A percentile compares a stretch with the other conserved stretches of the same genome.
phyloP scores from a whole-genome alignment of 139 green algal species.

The Tetratostichococcus sp. region DNA sequence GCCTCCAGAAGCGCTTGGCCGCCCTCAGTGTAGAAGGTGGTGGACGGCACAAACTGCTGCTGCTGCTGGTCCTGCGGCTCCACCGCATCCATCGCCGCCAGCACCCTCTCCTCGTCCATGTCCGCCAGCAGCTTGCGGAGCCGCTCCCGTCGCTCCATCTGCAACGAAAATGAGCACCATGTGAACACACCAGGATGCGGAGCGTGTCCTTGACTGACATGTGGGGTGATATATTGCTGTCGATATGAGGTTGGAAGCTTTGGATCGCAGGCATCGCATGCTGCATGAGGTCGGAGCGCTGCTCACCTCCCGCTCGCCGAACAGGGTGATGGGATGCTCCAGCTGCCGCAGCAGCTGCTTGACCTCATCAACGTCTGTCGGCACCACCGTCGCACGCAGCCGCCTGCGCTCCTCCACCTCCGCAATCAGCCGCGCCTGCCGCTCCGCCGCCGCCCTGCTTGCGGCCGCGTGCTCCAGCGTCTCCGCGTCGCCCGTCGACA shows the following conservation, averaged over 20 bases:
- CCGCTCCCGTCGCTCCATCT: slow-evolving; percentile 87
- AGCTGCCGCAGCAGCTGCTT: slow-evolving; percentile 70
- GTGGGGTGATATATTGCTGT: too few relatives aligned
- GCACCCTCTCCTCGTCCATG: slow-evolving; percentile 48
- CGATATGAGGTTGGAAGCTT: too few relatives aligned
- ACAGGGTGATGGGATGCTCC: slow-evolving; percentile 90
- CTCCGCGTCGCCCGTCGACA: slow-evolving; percentile 26
- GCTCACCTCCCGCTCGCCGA: slow-evolving; percentile 85
- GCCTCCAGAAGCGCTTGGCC: slow-evolving; percentile 46
- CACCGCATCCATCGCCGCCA: slow-evolving; percentile 31
- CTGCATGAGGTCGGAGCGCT: too few relatives aligned
- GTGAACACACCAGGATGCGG: too few relatives aligned
- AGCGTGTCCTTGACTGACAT: too few relatives aligned
- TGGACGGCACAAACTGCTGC: slow-evolving; percentile 18
- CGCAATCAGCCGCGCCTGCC: slow-evolving; percentile 64
- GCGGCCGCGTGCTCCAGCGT: slow-evolving; percentile 33
- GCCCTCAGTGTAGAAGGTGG: slow-evolving; percentile 92
- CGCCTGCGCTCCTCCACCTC: slow-evolving; percentile 72
- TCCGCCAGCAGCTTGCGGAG: slow-evolving; percentile 75
- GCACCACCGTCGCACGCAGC: slow-evolving; percentile 64
- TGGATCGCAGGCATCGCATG: too few relatives aligned
- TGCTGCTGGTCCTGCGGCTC: slow-evolving; percentile 39
- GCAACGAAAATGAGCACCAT: background rate
- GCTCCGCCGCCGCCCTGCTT: slow-evolving; percentile 24
- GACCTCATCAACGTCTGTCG: slow-evolving; percentile 70